Conservation (phyloP, 108 stramenopile genomes). For the Skeletonema marinoi region DNA sequence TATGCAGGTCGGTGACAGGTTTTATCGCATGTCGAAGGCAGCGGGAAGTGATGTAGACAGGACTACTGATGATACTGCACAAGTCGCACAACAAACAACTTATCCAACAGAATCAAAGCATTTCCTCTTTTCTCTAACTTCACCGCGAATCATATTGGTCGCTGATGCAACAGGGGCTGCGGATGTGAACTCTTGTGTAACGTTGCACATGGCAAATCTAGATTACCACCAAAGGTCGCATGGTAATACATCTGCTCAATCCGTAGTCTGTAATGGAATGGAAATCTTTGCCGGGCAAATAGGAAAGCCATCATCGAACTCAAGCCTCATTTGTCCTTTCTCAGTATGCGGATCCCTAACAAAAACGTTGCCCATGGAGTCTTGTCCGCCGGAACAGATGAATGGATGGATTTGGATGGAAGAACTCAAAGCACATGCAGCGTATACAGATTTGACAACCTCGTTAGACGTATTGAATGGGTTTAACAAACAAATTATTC, state of each 20-base stretch:
- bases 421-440: slow-evolving; percentile 52
- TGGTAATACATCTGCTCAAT: not conserved
- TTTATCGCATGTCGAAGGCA: slow-evolving; percentile 45
- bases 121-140: slow-evolving; percentile 54
- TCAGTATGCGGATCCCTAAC: not conserved
- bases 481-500: not conserved
- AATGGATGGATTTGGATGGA: slow-evolving; percentile 43
- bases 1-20: slow-evolving; percentile 79
- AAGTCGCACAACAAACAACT: not conserved
- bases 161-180: slow-evolving; percentile 2
- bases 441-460: slow-evolving; percentile 65
- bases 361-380: not conserved
- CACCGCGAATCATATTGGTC: slow-evolving; percentile 57
- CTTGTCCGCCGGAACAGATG: not conserved
- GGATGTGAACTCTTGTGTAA: slow-evolving; percentile 21
- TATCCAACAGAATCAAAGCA: slow-evolving; percentile 32
- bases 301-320: not conserved
- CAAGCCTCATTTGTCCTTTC: slow-evolving; percentile 15
- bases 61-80: slow-evolving; percentile 12
- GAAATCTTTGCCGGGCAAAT: slow-evolving; percentile 25
- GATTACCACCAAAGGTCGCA: slow-evolving; percentile 52
- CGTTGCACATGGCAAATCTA: slow-evolving; percentile 53
- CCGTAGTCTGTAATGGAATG: slow-evolving; percentile 18
- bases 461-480: slow-evolving; percentile 57
- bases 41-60: not conserved